These are phyloP conservation scores for Solanum arcanum DNA, from an alignment of 257 asterid species.

Conservation along the genomic window DNA sequence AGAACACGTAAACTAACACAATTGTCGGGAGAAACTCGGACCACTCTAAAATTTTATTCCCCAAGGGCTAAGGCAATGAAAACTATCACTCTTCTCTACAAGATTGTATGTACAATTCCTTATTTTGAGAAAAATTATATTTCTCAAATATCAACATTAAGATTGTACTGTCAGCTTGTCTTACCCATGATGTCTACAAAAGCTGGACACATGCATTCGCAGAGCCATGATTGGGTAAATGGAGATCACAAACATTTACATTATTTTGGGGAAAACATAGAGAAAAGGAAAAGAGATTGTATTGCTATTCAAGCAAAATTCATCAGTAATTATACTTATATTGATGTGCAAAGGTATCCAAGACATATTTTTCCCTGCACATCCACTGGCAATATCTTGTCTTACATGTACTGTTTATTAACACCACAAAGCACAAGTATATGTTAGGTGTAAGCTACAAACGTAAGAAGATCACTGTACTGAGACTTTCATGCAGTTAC, in stretches of 20 bases:
- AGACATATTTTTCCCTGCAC: background rate
- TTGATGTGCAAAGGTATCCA: background rate
- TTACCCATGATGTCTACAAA: background rate
- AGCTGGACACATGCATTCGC: background rate
- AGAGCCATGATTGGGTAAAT: background rate
- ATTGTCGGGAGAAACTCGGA: background rate
- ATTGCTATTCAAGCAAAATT: background rate
- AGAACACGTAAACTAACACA: background rate
- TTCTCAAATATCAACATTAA: background rate
- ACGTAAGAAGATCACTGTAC: background rate
- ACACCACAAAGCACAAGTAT: background rate
- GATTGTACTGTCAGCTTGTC: background rate
- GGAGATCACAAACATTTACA: background rate
- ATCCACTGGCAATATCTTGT: background rate
- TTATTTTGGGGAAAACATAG: background rate
- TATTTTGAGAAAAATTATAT: background rate
- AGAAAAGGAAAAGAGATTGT: background rate
- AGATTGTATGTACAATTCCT: background rate
- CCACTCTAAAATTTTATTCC: background rate
- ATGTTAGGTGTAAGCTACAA: background rate
- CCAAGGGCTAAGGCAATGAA: background rate
- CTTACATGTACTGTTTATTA: background rate
- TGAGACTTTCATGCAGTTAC: background rate
- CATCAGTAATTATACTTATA: background rate
- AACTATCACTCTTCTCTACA: background rate